A percentile compares a stretch with the other conserved stretches of the same genome.
Evolutionary conservation across 768 basidiomycete genomes (phyloP).

Genomic region (Auricularia auricula-judae): DNA sequence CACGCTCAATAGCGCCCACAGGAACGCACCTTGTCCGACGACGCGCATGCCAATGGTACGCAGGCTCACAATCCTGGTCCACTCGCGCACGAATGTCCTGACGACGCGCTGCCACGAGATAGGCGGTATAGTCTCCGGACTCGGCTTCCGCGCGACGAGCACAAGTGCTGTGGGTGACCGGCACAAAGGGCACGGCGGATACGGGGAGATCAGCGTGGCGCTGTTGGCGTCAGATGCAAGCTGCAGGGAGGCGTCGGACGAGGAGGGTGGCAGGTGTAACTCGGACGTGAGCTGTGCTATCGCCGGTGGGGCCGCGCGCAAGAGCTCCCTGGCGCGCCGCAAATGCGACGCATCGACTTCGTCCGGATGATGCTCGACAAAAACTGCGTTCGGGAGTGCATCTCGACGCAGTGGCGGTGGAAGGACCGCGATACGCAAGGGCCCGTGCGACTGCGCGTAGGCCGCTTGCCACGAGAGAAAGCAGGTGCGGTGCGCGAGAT

Average conservation of each 20-base stretch:
- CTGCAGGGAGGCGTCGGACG: neutral
- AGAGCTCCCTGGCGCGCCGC: neutral
- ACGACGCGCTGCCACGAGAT: neutral
- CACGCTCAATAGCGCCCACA: neutral
- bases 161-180: neutral
- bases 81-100: neutral
- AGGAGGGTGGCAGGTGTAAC: too few relatives aligned
- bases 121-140: neutral
- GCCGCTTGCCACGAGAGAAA: conserved; percentile 15
- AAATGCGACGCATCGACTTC: neutral
- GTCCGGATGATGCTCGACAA: neutral
- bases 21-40: neutral
- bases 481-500: conserved; percentile 14
- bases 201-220: neutral
- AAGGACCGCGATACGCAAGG: neutral
- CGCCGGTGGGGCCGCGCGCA: neutral
- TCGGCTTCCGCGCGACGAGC: neutral
- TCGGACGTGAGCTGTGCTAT: neutral
- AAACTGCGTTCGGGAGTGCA: neutral
- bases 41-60: neutral
- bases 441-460: conserved; percentile 1
- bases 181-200: neutral
- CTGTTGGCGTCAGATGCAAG: neutral
- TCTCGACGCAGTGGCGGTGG: neutral
- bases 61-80: neutral